Conservation (phyloP, 1,284 basidiomycete genomes). For the Heterobasidion annosum region DNA sequence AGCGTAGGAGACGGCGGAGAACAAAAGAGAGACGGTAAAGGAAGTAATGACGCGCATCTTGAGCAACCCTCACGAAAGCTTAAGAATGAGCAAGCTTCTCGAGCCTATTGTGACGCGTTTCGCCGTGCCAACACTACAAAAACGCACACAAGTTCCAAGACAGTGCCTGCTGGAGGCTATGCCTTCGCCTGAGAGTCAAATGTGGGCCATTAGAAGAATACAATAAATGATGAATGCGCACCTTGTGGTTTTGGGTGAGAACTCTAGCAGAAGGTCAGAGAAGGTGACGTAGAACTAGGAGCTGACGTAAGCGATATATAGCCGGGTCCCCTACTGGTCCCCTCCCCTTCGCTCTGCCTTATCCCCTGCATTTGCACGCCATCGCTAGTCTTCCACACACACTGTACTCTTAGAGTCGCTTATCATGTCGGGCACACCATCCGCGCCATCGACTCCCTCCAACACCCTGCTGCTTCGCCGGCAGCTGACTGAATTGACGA, state of each 20-base stretch:
- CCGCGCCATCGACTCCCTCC: conserved; percentile 29
- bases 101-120: not conserved
- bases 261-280: not conserved
- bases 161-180: not conserved
- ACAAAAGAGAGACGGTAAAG: conserved; percentile 1
- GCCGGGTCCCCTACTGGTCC: not conserved
- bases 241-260: not conserved
- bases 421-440: conserved; percentile 4
- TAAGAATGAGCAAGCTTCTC: too few species aligned
- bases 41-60: not conserved
- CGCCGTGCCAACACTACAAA: not conserved
- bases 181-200: too few species aligned
- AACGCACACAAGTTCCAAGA: not conserved
- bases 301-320: not conserved
- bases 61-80: not conserved
- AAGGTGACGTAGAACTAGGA: not conserved
- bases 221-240: too few species aligned
- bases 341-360: not conserved
- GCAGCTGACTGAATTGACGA: conserved; percentile 81
- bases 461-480: conserved; percentile 71
- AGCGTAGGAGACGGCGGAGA: conserved; percentile 21
- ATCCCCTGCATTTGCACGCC: not conserved
- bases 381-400: not conserved
- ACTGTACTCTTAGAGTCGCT: not conserved
- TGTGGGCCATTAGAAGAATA: too few species aligned